Percentiles rank a stretch among this genome's conserved stretches.
These are phyloP conservation scores for Chrysoporthe austroafricana DNA, from an alignment of 2,329 filamentous ascomycete genomes.

Conservation along the genomic window DNA sequence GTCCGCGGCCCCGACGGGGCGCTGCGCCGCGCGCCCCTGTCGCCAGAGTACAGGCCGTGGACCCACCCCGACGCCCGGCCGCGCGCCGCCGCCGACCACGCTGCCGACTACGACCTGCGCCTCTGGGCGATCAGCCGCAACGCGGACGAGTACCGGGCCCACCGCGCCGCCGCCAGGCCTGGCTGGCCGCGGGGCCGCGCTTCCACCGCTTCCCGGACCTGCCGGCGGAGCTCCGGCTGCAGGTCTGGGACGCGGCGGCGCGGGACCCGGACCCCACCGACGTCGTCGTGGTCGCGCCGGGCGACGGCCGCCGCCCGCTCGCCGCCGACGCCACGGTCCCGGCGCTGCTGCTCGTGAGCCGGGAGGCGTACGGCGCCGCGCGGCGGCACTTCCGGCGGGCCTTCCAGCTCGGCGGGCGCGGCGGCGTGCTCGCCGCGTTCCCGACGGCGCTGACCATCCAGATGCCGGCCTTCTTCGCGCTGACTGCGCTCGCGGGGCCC, in stretches of 20 bases:
- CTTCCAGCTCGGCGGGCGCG: background rate
- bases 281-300: background rate
- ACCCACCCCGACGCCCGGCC: background rate
- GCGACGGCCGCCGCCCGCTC: background rate
- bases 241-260: constrained; percentile 10
- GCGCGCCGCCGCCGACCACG: background rate
- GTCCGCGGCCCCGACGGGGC: background rate
- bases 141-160: constrained; percentile 4
- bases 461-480: background rate
- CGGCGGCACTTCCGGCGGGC: background rate
- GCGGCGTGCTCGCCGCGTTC: background rate
- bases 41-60: background rate
- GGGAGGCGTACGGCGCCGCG: background rate
- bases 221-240: constrained; percentile 6
- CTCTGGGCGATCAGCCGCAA: constrained; percentile 6
- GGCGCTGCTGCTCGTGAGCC: background rate
- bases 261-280: background rate
- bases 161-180: background rate
- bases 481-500: background rate
- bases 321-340: background rate
- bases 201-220: constrained; percentile 2
- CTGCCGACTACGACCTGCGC: constrained; percentile 2
- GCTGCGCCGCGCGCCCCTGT: background rate
- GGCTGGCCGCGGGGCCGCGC: constrained; percentile 3
- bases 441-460: background rate